These are phyloP conservation scores for Cantharellus anzutake DNA, from an alignment of 768 basidiomycete genomes.

Conservation along the genomic window DNA sequence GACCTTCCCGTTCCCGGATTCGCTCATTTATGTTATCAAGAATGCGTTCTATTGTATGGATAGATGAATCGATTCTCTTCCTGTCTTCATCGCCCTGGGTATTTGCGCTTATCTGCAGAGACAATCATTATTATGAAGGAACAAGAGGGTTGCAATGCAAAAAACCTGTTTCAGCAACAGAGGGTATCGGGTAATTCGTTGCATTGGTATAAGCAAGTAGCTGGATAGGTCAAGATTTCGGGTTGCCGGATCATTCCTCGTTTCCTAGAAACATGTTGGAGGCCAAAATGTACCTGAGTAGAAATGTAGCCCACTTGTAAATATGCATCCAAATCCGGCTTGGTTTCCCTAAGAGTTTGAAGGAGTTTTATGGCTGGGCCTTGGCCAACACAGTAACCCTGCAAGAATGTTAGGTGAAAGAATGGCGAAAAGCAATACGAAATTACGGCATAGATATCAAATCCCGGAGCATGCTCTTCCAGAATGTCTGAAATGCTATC, in stretches of 20 bases:
- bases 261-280: slow-evolving; percentile 24
- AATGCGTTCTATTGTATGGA: slow-evolving; percentile 49
- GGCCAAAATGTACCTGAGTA: slow-evolving; percentile 1
- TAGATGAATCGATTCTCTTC: slow-evolving; percentile 29
- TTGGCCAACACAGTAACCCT: slow-evolving; percentile 90
- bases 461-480: slow-evolving; percentile 48
- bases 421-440: background rate
- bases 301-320: slow-evolving; percentile 33
- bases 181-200: slow-evolving; percentile 80
- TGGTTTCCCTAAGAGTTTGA: slow-evolving; percentile 49
- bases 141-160: background rate
- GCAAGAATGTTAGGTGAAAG: background rate
- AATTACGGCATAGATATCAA: slow-evolving; percentile 62
- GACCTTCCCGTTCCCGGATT: slow-evolving; percentile 66
- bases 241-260: slow-evolving; percentile 58
- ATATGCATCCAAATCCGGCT: slow-evolving; percentile 42
- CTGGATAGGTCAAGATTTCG: slow-evolving; percentile 79
- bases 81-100: slow-evolving; percentile 42
- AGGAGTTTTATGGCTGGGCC: slow-evolving; percentile 54
- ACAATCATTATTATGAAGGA: background rate
- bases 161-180: slow-evolving; percentile 61
- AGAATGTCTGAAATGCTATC: slow-evolving; percentile 79
- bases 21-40: slow-evolving; percentile 74
- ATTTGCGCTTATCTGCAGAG: background rate
- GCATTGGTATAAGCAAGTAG: slow-evolving; percentile 68